phyloP scores from a whole-genome alignment of 2,329 filamentous ascomycete species.

The Tolypocladium endophyticum region DNA sequence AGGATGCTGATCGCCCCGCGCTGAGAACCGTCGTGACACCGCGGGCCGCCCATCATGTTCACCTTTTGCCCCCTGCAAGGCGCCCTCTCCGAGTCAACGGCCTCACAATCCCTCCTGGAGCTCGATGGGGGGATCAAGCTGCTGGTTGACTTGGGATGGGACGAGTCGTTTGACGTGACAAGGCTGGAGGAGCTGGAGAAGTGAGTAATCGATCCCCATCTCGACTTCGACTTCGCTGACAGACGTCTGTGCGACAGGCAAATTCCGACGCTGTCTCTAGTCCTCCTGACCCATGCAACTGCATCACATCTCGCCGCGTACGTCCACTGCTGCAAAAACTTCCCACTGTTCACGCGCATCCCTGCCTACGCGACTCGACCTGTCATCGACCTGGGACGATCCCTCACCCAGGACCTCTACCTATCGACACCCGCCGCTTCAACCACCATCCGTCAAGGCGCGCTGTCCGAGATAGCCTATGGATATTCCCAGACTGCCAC shows the following conservation, averaged over 20 bases:
- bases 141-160: conserved; percentile 91
- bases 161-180: conserved; percentile 74
- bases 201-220: conserved; percentile 34
- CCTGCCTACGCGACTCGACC: conserved; percentile 91
- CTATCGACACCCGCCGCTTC: conserved; percentile 79
- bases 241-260: conserved; percentile 43
- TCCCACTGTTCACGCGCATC: conserved; percentile 83
- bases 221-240: background rate
- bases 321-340: conserved; percentile 93
- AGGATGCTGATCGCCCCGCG: background rate
- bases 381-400: conserved; percentile 86
- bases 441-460: conserved; percentile 64
- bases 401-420: conserved; percentile 85
- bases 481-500: conserved; percentile 41
- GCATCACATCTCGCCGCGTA: conserved; percentile 85
- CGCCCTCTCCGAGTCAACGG: conserved; percentile 75
- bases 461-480: conserved; percentile 55
- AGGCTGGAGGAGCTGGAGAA: conserved; percentile 85
- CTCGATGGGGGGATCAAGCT: conserved; percentile 95
- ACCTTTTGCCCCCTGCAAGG: conserved; percentile 89
- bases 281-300: conserved; percentile 91
- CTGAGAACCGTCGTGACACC: background rate
- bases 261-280: conserved; percentile 81
- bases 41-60: conserved; percentile 59
- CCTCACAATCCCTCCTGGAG: conserved; percentile 91